Evolutionary conservation across 2,329 filamentous ascomycete genomes (phyloP).

Genomic region (Cyphellophora europaea): DNA sequence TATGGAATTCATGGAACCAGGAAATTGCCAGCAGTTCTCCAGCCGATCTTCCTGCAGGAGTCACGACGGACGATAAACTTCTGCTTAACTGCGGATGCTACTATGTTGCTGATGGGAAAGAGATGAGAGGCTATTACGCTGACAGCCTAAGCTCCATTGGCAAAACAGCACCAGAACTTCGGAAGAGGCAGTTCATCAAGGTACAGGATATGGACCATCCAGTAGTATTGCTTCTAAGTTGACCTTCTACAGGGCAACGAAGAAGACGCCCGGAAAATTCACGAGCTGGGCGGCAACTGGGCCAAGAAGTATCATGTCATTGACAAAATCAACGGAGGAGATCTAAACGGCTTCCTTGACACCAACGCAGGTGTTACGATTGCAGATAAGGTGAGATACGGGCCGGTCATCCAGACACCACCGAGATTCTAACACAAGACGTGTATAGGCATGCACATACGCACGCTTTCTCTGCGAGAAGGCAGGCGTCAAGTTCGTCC

Average conservation of each 20-base stretch:
- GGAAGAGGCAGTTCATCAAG: constrained; percentile 18
- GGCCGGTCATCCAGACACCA: too few relatives aligned
- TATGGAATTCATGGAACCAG: constrained; percentile 21
- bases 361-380: constrained; percentile 20
- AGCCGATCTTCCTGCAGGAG: constrained; percentile 15
- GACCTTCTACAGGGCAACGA: constrained; percentile 7
- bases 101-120: constrained; percentile 33
- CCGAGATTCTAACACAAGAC: too few relatives aligned
- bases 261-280: constrained; percentile 13
- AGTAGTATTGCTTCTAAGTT: neutral
- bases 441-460: constrained; percentile 16
- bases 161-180: constrained; percentile 21
- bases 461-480: constrained; percentile 17
- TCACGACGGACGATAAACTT: constrained; percentile 26
- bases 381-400: constrained; percentile 19
- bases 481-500: constrained; percentile 21
- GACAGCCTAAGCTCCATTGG: constrained; percentile 40
- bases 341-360: constrained; percentile 20
- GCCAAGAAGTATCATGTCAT: constrained; percentile 17
- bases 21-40: constrained; percentile 9
- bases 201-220: constrained; percentile 3
- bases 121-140: constrained; percentile 37
- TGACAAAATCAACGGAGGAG: constrained; percentile 17
- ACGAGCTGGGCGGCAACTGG: constrained; percentile 36
- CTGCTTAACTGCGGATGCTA: constrained; percentile 42